Base-by-base conservation (phyloP, 768 basidiomycete species). In the Calocybe gangraenosa region DNA sequence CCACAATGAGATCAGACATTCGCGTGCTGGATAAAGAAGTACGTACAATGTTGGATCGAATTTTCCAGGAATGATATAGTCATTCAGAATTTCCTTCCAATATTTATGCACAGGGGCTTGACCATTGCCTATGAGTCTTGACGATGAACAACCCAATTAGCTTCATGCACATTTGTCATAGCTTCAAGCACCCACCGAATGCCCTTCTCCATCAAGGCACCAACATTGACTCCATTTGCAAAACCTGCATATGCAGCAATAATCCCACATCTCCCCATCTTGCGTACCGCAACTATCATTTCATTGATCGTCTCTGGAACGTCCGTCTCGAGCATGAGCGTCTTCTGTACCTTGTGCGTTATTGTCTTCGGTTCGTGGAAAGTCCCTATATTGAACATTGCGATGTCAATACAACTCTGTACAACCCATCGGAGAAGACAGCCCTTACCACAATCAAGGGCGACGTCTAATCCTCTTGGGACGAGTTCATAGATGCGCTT, bases 161-260 rank as follows among this genome's bases (percentile, higher is more conserved):
- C 7, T 34, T n/a, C 30, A 5, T 11, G 25, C 11, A 15, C 28
- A 23, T 31, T 20, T 23, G 17, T 40, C 10, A 20, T 20, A 2
- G 15, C n/a, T 5, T 21, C 2, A 10, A 7, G 3, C 19, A 48
- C 60, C 32, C 46, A 65, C 50, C 82, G 66, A 14, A 84, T 65
- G 7, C 85, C 85, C 61, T 83, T 83, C 68, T 89, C 84, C 85
- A 88, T 88, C 22, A 89, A 55, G 0, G 85, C 80, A 7, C 86
- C 84, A 41, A 89, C 65, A 57, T 83, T 84, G 59, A 84, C 73
- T 18, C 73, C 75, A 60, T 87, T 85, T 17, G 81, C 78, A 62
- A 69, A 81, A 0, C 80, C 83, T 5, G 78, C 69, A 54, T 88
- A 89, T 3, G 75, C 85, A 8, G 81, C 82, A 40, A 83, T 87